A percentile compares a stretch with the other conserved stretches of the same genome.
Evolutionary conservation across 140 eudicot genomes (phyloP).

Genomic region (Anethum foeniculum): DNA sequence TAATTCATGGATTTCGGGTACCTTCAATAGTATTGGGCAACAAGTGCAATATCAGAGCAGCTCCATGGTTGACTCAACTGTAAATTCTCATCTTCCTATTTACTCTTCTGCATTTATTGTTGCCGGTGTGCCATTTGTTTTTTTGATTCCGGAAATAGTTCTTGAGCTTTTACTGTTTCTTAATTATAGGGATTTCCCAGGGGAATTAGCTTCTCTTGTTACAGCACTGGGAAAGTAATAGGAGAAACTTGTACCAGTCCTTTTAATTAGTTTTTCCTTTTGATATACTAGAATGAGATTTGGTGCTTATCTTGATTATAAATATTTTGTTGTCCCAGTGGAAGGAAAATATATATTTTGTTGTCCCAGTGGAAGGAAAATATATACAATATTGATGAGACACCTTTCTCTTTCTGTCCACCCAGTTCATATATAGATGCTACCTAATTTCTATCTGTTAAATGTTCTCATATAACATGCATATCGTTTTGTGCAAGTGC

Average conservation of each 20-base stretch:
- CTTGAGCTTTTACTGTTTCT: neutral
- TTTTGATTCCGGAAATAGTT: neutral
- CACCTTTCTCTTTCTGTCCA: neutral
- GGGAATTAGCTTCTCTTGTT: neutral
- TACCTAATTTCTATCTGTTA: neutral
- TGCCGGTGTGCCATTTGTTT: neutral
- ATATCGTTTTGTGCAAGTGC: neutral
- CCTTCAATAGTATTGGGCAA: conserved; percentile 38
- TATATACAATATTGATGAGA: neutral
- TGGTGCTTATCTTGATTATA: conserved; percentile 1
- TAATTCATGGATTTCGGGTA: conserved; percentile 44
- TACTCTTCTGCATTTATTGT: conserved; percentile 2
- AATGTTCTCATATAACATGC: neutral
- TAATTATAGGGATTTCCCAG: neutral
- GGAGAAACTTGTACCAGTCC: neutral
- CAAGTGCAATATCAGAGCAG: conserved; percentile 37
- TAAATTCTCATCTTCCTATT: conserved; percentile 10
- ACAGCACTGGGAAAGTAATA: neutral
- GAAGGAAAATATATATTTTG: neutral
- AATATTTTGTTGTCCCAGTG: neutral
- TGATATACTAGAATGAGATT: neutral
- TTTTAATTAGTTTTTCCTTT: neutral
- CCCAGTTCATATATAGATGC: neutral
- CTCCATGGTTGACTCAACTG: conserved; percentile 43
- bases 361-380: neutral